Evolutionary conservation across 805 yeast genomes (phyloP).

Genomic region (Saturnispora serradocipensis): DNA sequence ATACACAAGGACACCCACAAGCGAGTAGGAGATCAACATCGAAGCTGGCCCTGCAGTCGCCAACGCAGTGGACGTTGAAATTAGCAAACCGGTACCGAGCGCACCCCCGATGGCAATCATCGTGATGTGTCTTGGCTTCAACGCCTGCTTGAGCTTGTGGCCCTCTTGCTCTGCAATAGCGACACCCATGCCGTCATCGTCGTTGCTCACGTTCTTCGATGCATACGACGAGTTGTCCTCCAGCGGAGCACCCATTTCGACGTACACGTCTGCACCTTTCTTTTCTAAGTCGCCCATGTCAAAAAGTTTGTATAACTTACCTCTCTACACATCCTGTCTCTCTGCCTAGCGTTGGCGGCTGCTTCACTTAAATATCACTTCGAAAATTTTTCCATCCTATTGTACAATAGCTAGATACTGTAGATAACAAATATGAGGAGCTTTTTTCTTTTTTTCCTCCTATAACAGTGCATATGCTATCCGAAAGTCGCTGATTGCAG

Average conservation of each 20-base stretch:
- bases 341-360: too few relatives aligned
- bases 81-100: conserved; percentile 69
- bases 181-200: too few relatives aligned
- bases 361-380: background rate
- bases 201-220: background rate
- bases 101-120: conserved; percentile 78
- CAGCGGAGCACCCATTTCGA: background rate
- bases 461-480: background rate
- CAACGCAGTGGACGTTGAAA: conserved; percentile 68
- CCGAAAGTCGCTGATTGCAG: background rate
- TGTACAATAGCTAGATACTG: background rate
- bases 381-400: background rate
- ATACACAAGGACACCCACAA: conserved; percentile 64
- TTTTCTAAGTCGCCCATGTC: too few relatives aligned
- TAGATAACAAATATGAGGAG: background rate
- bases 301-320: too few relatives aligned
- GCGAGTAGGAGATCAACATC: conserved; percentile 51
- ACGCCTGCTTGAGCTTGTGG: conserved; percentile 35
- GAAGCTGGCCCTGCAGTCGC: conserved; percentile 64
- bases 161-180: conserved; percentile 31
- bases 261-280: background rate
- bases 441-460: background rate
- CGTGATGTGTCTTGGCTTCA: conserved; percentile 43
- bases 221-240: background rate
- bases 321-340: too few relatives aligned